Base-by-base conservation (phyloP, 2,329 filamentous ascomycete species). In the Colletotrichum sp. region DNA sequence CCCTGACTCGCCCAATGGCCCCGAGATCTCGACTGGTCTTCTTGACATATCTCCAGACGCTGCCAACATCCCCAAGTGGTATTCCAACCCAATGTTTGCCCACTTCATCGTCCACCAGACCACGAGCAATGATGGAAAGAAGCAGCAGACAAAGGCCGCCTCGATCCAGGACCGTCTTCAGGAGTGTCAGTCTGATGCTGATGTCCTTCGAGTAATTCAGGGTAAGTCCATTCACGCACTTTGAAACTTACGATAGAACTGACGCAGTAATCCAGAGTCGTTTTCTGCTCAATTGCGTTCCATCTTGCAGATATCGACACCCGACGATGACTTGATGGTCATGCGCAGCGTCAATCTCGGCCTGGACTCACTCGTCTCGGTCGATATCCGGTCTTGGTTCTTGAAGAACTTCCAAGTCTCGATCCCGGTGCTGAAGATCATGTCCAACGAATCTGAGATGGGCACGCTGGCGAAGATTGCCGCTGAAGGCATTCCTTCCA, bases 351-450 rank as follows among this genome's bases (percentile, higher is more conserved):
- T 38, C 5, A 79, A 80, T 18, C 76, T 79, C n/a, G 81, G 82
- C 34, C 70, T 81, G 9, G 80, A 82, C 73, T 79, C 79, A 13
- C 75, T 83, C 7, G 75, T 81, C 5, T 80, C 80, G 6, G 76
- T 80, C 18, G 79, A 80, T 82, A 85, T 86, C 8, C 84, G 87
- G 3, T 82, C 85, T 10, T 90, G 88, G 88, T 88, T 89, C 73
- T 66, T 85, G 38, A 88, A 87, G 73, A 81, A 87, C 62, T 66
- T 89, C 0, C 76, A 83, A 3, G 80, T 86, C 3, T 85, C 89
- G 62, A 81, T 90, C 2, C 85, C 87, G 0, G 83, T 90, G 56
- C 77, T 89, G 6, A 81, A 65, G 69, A 65, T 65, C 60, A 62
- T 62, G 60, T 30, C 30, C 4, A 62, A 62, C 60, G 60, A 62